Base-by-base conservation (phyloP, 2,329 filamentous ascomycete genomes). In the Incumbomyces delicatus region DNA sequence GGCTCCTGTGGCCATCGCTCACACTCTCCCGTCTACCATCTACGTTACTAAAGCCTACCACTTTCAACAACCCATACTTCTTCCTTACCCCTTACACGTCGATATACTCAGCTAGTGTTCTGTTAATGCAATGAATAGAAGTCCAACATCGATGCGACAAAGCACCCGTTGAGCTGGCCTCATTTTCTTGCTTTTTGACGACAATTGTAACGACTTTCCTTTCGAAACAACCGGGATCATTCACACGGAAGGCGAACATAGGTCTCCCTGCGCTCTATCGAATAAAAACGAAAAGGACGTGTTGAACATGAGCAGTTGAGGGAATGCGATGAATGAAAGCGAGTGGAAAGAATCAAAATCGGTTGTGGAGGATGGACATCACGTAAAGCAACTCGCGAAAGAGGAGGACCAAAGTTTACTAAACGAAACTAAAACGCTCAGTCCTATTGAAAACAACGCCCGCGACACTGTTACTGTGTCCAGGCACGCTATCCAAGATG, bases 281-380 rank as follows among this genome's bases (percentile, higher is more conserved):
- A n/a, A 20, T 18, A 18, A 16, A 10, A 12, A 13, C 16, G 10
- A 36, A 17, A 27, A 8, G 8, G 17, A n/a, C n/a, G 16, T 16
- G 30, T 34, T 31, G 12, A 37, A 20, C n/a, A 45, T 45, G 42
- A 37, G 30, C 33, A 45, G 33, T 12, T 16, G 42, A 37, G 31
- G 33, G 34, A 18, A 38, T 37, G 42, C 42, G 42, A 45, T 45
- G 42, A 45, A 34, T 27, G 42, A 45, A 37, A 45, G 33, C 38
- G 42, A 45, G 33, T 16, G 33, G 22, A 37, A 37, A 45, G 42
- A 38, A 13, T 38, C 34, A n/a, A 30, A 16, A 38, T 20, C n/a
- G 42, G 34, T 29, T 31, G 42, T n/a, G 33, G 42, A 45, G 42
- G 34, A 45, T 36, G 34, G 38, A 27, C 33, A 37, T 30, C 17